Percentiles rank a stretch among this genome's conserved stretches.
phyloP scores from a whole-genome alignment of 805 yeast species.

The Metschnikowia arizonensis region DNA sequence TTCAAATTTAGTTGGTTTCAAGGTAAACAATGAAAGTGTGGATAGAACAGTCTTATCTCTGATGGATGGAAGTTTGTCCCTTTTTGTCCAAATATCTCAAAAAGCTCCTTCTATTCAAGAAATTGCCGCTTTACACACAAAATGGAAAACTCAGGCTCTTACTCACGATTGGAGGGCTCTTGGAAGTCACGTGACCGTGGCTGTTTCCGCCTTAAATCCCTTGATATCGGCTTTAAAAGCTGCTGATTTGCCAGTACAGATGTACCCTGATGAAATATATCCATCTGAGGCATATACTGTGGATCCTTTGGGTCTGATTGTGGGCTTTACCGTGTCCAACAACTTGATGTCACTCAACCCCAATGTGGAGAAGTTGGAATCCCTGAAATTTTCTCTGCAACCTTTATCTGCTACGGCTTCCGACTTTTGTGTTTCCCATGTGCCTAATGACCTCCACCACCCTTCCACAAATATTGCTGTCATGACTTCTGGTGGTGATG shows the following conservation, averaged over 20 bases:
- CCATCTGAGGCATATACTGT: constrained; percentile 69
- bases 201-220: constrained; percentile 38
- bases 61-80: constrained; percentile 19
- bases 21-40: constrained; percentile 21
- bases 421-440: constrained; percentile 6
- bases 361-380: constrained; percentile 31
- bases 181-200: constrained; percentile 44
- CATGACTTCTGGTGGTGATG: constrained; percentile 81
- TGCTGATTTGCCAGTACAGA: constrained; percentile 42
- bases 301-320: constrained; percentile 79
- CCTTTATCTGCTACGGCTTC: constrained; percentile 14
- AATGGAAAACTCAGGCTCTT: constrained; percentile 17
- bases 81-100: constrained; percentile 20
- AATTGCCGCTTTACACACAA: constrained; percentile 15
- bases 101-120: constrained; percentile 17
- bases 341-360: constrained; percentile 55
- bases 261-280: constrained; percentile 64
- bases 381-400: neutral
- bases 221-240: constrained; percentile 33
- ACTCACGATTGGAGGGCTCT: constrained; percentile 49
- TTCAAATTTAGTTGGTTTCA: constrained; percentile 37
- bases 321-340: constrained; percentile 69
- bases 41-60: constrained; percentile 22
- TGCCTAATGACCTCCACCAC: neutral
- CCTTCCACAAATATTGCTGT: constrained; percentile 53